Evolutionary conservation across 208 protist species (phyloP), one percentile per base, ranked within the genome.

Genomic region (Leishmania lainsoni): DNA sequence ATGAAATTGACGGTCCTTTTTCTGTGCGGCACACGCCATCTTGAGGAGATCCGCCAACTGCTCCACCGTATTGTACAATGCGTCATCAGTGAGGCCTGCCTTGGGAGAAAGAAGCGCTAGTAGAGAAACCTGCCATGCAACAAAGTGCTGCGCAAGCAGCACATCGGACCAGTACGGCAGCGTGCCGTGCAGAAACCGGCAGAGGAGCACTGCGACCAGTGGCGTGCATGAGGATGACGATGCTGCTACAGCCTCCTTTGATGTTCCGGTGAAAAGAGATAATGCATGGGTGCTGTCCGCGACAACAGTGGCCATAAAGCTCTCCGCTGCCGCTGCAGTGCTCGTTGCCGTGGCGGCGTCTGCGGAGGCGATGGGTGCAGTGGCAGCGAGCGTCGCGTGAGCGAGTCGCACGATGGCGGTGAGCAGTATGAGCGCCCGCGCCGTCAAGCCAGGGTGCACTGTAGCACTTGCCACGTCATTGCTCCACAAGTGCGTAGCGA

Each of bases 381-480:
- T 29, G 52, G 35, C 52, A 14, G 2, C 73, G 29, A 61, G 52
- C 4, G 54, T 29, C 35, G 73, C 54, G 39, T 61, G 48, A 66
- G 88, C 82, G 74, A 87, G 85, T 2, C 51, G 14, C 29, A 93
- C 59, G 9, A 93, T 74, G 14, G 77, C 68, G 54, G 32, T 77
- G 8, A 92, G 45, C n/a, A 92, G 80, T 49, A 85, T 81, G 16
- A 95, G 69, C 8, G 90, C 84, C 17, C 92, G 89, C 20, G 90
- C 76, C 26, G 82, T 81, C 32, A 89, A 74, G 66, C 82, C 85
- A 3, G 86, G 71, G 54, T 87, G 80, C 1, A 80, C 35, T 3
- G 56, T 81, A 45, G 78, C 52, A 49, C 70, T 66, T 8, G 82
- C 58, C 45, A 92, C 92, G 35, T 86, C 58, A 39, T 71, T 20